These are phyloP conservation scores for Orobanche coerulescens DNA, from an alignment of 257 asterid species.

Conservation along the genomic window DNA sequence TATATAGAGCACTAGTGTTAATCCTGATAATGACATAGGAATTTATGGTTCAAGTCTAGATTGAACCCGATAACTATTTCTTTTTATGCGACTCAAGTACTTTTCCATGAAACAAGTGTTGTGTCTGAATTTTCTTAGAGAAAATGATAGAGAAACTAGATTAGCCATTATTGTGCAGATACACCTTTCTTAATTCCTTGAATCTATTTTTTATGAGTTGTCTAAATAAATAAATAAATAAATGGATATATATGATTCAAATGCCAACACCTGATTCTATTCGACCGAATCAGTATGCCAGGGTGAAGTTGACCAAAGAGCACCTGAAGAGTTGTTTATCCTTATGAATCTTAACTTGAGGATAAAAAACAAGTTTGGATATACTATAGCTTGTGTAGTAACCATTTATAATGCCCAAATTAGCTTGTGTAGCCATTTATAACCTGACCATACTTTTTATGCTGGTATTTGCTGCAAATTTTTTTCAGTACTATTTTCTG, in stretches of 20 bases:
- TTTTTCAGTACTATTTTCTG: not conserved
- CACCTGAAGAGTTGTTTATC: conserved; percentile 1
- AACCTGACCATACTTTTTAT: not conserved
- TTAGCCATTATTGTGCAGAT: not conserved
- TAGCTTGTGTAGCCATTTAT: not conserved
- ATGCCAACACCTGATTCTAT: not conserved
- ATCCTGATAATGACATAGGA: not conserved
- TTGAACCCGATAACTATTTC: not conserved
- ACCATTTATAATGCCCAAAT: not conserved
- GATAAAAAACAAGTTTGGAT: not conserved
- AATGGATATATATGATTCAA: not conserved
- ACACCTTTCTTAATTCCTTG: not conserved
- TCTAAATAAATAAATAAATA: not conserved
- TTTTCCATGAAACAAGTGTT: not conserved
- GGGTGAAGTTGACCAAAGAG: conserved; percentile 5
- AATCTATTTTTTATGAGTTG: not conserved
- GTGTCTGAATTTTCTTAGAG: not conserved
- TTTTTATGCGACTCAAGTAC: not conserved
- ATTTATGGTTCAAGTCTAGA: not conserved
- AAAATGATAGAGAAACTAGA: not conserved
- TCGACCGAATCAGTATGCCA: not conserved
- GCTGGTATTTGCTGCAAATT: not conserved
- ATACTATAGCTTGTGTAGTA: not conserved
- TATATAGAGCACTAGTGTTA: not conserved
- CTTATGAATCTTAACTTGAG: not conserved